A percentile compares a stretch with the other conserved stretches of the same genome.
phyloP scores from a whole-genome alignment of 306 rosid species.

The Quillaja saponaria region DNA sequence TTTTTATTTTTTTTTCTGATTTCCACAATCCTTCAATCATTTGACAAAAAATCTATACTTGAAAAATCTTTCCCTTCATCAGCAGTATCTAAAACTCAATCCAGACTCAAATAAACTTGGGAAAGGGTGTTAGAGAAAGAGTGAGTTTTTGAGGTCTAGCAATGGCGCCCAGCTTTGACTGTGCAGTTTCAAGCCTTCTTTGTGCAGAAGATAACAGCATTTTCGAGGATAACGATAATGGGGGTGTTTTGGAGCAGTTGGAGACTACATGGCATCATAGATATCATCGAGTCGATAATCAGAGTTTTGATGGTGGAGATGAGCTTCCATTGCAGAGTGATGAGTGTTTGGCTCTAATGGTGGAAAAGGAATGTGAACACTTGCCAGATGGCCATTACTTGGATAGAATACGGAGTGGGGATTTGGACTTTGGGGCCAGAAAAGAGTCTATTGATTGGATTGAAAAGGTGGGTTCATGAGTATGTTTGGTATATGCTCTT shows the following conservation, averaged over 20 bases:
- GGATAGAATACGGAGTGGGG: conserved; percentile 56
- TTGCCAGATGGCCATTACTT: conserved; percentile 60
- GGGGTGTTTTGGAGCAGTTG: conserved; percentile 34
- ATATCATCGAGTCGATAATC: conserved; percentile 34
- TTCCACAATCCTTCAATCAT: conserved; percentile 27
- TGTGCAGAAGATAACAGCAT: conserved; percentile 48
- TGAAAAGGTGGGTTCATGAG: conserved; percentile 58
- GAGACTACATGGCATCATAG: conserved; percentile 40
- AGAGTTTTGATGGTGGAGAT: conserved; percentile 28
- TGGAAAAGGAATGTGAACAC: conserved; percentile 64
- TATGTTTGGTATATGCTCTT: conserved; percentile 26
- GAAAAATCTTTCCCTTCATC: neutral
- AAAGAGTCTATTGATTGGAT: conserved; percentile 85
- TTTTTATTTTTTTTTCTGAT: neutral
- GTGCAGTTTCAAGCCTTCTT: conserved; percentile 42
- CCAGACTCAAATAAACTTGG: neutral
- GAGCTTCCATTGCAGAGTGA: conserved; percentile 69
- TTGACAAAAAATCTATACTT: conserved; percentile 12
- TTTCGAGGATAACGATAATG: conserved; percentile 46
- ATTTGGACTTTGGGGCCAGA: conserved; percentile 69
- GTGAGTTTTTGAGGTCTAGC: conserved; percentile 6
- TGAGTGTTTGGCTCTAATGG: conserved; percentile 62
- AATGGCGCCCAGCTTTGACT: conserved; percentile 95
- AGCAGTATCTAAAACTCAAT: conserved; percentile 19
- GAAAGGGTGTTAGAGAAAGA: no score